phyloP scores from a whole-genome alignment of 225 moss, liverwort and hornwort genomes.

The Pleurozium schreberi region DNA sequence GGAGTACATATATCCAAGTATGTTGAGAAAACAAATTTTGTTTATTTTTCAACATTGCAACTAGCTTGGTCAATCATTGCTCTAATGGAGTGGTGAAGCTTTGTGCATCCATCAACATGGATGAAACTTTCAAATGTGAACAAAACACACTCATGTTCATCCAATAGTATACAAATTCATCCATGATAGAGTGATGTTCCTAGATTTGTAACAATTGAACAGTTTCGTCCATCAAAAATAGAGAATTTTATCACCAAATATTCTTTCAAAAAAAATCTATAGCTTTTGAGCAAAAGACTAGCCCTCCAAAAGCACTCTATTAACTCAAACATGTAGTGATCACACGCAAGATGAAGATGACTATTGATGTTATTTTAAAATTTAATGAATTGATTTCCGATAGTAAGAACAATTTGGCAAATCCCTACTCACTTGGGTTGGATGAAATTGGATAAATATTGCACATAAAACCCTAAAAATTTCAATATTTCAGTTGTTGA shows the following conservation, averaged over 20 bases:
- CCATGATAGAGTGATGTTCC: neutral
- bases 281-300: fast-evolving
- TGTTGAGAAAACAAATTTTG: neutral
- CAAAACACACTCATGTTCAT: neutral
- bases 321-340: neutral
- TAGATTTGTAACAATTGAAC: neutral
- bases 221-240: too few species aligned
- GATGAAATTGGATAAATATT: neutral
- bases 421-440: neutral
- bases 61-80: fast-evolving
- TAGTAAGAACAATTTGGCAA: too few species aligned
- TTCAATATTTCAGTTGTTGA: neutral
- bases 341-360: neutral
- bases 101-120: neutral
- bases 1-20: neutral
- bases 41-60: neutral
- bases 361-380: neutral
- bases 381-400: neutral
- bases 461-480: neutral
- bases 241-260: neutral
- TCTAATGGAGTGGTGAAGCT: neutral
- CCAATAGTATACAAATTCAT: neutral
- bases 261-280: too few species aligned
- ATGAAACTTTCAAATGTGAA: neutral
- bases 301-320: fast-evolving